Conservation (phyloP, 352 stramenopile genomes). For the Plasmopara viticola region DNA sequence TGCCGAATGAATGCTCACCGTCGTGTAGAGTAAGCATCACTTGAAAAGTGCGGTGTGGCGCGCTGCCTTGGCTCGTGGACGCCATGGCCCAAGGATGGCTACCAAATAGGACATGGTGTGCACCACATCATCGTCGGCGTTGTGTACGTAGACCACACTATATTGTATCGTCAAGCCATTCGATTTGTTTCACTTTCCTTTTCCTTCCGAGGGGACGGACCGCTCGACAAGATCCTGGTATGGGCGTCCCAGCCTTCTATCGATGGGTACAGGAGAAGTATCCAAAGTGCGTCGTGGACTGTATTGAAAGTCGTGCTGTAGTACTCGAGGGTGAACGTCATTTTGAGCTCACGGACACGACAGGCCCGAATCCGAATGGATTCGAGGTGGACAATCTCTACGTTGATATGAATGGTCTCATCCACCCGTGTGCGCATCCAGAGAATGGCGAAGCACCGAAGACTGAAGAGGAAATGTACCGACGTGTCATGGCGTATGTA, state of each 20-base stretch:
- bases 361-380: slow-evolving; percentile 89
- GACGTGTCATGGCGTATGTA: slow-evolving; percentile 94
- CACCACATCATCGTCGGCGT: background rate
- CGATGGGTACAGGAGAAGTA: slow-evolving; percentile 99
- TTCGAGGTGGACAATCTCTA: slow-evolving; percentile 98
- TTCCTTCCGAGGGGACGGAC: background rate
- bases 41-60: slow-evolving; percentile 13
- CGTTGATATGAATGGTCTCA: slow-evolving; percentile 99
- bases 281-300: slow-evolving; percentile 95
- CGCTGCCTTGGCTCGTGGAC: background rate
- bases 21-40: slow-evolving; percentile 39
- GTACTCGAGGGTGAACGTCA: slow-evolving; percentile 77
- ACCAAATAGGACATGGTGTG: background rate
- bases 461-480: slow-evolving; percentile 98
- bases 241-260: slow-evolving; percentile 99
- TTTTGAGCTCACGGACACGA: slow-evolving; percentile 74
- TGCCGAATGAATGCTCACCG: slow-evolving; percentile 58
- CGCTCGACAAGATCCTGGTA: slow-evolving; percentile 21
- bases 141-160: slow-evolving; percentile 1
- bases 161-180: slow-evolving; percentile 19
- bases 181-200: slow-evolving; percentile 16
- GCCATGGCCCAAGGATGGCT: background rate
- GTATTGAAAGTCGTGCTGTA: slow-evolving; percentile 57
- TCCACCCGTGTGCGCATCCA: slow-evolving; percentile 98
- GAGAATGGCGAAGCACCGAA: slow-evolving; percentile 88